Percentiles rank a stretch among this genome's conserved stretches.
phyloP scores from a whole-genome alignment of 2,329 filamentous ascomycete genomes.

The Diaporthe ampelina region DNA sequence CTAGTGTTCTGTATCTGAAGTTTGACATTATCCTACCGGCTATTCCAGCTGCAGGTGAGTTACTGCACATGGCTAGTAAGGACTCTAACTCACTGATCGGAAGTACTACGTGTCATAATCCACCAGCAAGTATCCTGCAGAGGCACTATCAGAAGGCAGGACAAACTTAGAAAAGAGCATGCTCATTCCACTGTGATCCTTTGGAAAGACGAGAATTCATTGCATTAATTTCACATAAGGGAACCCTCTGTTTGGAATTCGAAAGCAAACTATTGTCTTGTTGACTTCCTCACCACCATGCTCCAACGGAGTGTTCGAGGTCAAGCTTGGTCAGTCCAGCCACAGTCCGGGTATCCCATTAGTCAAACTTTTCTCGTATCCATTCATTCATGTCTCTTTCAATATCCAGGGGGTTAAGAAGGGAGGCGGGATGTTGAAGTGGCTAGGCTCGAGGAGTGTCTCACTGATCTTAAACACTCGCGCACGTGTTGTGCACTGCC shows the following conservation, averaged over 20 bases:
- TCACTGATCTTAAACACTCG: conserved; percentile 21
- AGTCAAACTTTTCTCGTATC: background rate
- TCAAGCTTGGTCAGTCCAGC: background rate
- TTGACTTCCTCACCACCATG: background rate
- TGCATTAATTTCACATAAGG: background rate
- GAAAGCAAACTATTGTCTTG: background rate
- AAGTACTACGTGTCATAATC: no score
- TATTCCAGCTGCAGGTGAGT: no score
- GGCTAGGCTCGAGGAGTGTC: conserved; percentile 24
- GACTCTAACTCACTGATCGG: no score
- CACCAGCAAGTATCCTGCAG: no score
- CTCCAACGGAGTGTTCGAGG: background rate
- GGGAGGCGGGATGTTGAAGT: conserved; percentile 22
- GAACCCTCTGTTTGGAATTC: conserved; percentile 9
- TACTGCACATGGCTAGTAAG: background rate
- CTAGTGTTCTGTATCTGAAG: background rate
- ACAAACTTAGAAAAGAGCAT: background rate
- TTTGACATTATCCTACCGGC: no score
- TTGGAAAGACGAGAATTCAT: background rate
- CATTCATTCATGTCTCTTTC: conserved; percentile 25
- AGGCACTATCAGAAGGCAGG: no score
- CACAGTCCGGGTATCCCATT: conserved; percentile 1
- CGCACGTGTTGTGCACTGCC: conserved; percentile 20
- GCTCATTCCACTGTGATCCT: background rate
- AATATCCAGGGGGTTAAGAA: conserved; percentile 32